Conservation (phyloP, 2,329 filamentous ascomycete genomes). For the Pseudocercospora cruenta region DNA sequence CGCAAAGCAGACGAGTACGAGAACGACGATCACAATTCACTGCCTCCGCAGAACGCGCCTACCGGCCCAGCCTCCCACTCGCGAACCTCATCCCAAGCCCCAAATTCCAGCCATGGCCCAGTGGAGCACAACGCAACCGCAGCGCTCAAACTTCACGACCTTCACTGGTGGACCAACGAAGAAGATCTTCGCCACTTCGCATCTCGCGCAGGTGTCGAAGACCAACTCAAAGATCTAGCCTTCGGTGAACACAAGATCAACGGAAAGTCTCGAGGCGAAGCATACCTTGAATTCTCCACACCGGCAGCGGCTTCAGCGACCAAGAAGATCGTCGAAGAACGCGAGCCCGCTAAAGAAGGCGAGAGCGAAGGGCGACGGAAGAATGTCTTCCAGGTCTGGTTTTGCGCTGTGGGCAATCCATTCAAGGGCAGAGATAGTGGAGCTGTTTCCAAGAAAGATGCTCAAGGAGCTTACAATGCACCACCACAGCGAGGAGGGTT, state of each 20-base stretch:
- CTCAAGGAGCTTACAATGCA: constrained; percentile 38
- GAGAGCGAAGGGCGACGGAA: constrained; percentile 24
- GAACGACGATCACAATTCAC: constrained; percentile 25
- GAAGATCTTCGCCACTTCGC: constrained; percentile 88
- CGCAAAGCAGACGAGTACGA: constrained; percentile 64
- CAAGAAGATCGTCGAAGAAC: constrained; percentile 75
- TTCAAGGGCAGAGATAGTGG: constrained; percentile 53
- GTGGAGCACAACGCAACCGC: constrained; percentile 64
- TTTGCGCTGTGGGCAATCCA: constrained; percentile 23
- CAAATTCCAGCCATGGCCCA: constrained; percentile 53
- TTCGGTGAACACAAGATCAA: constrained; percentile 99
- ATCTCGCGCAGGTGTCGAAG: constrained; percentile 72
- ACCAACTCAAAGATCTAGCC: constrained; percentile 86
- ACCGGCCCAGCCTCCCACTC: constrained; percentile 1
- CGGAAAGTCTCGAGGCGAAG: constrained; percentile 94
- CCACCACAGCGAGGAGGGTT: constrained; percentile 18
- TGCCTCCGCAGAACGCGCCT: constrained; percentile 7
- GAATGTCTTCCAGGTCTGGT: constrained; percentile 76
- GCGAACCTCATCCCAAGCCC: constrained; percentile 35
- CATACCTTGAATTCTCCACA: constrained; percentile 81
- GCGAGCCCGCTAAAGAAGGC: constrained; percentile 25
- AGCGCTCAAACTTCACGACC: constrained; percentile 82
- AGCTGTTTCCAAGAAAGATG: constrained; percentile 43
- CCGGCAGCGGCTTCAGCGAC: constrained; percentile 82
- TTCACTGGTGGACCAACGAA: constrained; percentile 97